Percentiles rank a stretch among this genome's conserved stretches.
These are phyloP conservation scores for Xylaria sp. DNA, from an alignment of 495 filamentous ascomycete genomes.

Conservation along the genomic window DNA sequence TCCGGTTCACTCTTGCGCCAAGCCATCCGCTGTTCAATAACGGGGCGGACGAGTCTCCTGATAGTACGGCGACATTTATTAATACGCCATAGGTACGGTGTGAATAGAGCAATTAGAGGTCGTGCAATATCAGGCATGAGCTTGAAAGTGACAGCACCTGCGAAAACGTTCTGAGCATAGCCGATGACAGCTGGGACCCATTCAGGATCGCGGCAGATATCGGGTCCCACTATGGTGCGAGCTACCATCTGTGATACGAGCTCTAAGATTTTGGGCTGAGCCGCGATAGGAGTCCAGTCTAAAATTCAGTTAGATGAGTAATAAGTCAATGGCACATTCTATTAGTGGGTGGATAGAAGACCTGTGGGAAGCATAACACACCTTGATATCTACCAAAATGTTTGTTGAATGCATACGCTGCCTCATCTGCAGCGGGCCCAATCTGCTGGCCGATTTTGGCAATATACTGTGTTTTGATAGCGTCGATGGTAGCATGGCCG, in stretches of 20 bases:
- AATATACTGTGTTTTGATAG: slow-evolving; percentile 8
- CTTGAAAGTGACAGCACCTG: slow-evolving; percentile 9
- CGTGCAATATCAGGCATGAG: background rate
- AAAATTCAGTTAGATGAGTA: background rate
- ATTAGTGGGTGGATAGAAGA: too few relatives aligned
- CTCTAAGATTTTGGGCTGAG: slow-evolving; percentile 19
- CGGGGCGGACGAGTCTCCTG: background rate
- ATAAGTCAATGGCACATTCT: too few relatives aligned
- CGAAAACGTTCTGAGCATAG: slow-evolving; percentile 26
- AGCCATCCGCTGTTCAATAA: background rate
- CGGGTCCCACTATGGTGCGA: slow-evolving; percentile 18
- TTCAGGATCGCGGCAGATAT: slow-evolving; percentile 18
- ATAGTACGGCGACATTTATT: slow-evolving; percentile 2
- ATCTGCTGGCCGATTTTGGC: slow-evolving; percentile 7
- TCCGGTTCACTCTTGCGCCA: slow-evolving; percentile 7
- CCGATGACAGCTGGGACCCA: slow-evolving; percentile 12
- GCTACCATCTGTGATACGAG: slow-evolving; percentile 22
- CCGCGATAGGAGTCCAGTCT: slow-evolving; percentile 25
- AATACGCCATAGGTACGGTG: background rate
- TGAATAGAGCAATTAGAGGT: slow-evolving; percentile 16
- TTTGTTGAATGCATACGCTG: slow-evolving; percentile 1
- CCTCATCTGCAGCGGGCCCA: slow-evolving; percentile 3
- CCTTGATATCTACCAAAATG: background rate
- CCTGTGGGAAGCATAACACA: background rate
- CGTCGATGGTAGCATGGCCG: background rate